phyloP scores from a whole-genome alignment of 1,139 yeast species.

The Yarrowia galli region DNA sequence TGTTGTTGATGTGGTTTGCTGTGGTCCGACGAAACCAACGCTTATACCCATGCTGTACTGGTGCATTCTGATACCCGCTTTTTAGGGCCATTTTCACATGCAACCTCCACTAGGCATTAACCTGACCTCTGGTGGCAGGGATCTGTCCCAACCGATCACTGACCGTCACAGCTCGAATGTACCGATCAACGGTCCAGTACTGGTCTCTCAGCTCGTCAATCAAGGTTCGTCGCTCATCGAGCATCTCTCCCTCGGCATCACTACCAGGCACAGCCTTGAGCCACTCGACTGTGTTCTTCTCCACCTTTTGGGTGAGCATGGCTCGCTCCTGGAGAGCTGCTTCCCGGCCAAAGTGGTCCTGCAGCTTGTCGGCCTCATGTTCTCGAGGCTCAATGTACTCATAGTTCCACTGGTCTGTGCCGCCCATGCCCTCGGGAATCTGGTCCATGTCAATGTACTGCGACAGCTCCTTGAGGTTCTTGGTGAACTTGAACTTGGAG shows the following conservation, averaged over 20 bases:
- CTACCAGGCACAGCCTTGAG: constrained; percentile 57
- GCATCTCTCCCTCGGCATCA: constrained; percentile 51
- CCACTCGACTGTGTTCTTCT: constrained; percentile 72
- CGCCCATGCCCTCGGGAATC: constrained; percentile 72
- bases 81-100: neutral
- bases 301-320: constrained; percentile 55
- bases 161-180: constrained; percentile 69
- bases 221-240: constrained; percentile 55
- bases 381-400: constrained; percentile 63
- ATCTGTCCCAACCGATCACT: constrained; percentile 59
- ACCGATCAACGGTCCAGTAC: constrained; percentile 72
- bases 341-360: constrained; percentile 48
- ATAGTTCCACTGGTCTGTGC: constrained; percentile 63
- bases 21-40: too few species aligned
- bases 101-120: neutral
- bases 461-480: constrained; percentile 63
- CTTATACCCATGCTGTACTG: too few species aligned
- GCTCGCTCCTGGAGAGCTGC: constrained; percentile 24
- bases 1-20: too few species aligned
- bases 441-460: constrained; percentile 61
- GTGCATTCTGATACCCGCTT: too few species aligned
- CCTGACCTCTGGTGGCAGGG: constrained; percentile 18
- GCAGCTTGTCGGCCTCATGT: constrained; percentile 56
- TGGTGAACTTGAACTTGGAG: constrained; percentile 76
- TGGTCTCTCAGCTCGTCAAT: constrained; percentile 61